Base-by-base conservation (phyloP, 495 filamentous ascomycete species). In the Daldinia concentrica region DNA sequence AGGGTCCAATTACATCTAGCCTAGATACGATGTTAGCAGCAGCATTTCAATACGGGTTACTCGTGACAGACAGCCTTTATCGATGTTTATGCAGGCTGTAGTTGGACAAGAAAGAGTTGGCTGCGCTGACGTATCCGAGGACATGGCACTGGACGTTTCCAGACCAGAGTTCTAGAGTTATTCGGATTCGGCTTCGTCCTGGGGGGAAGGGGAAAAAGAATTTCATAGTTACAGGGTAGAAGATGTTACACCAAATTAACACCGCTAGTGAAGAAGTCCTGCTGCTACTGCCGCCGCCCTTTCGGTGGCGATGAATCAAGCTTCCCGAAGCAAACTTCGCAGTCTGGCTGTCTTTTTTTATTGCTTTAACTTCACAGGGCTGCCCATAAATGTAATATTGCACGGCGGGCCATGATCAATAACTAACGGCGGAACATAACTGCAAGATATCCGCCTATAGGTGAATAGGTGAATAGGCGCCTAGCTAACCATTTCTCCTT, bases 261-360 rank as follows among this genome's bases (percentile, higher is more conserved):
- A 62, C 51, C 12, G 15, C 26, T 24, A 54, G 26, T 17, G 14
- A 54, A 52, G 22, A n/a, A n/a, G n/a, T n/a, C n/a, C n/a, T n/a
- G n/a, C n/a, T 45, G 43, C 54, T 26, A 56, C 54, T 68, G 64
- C 45, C 22, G 64, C 69, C 24, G 60, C 36, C 55, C 48, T 64
- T 60, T 39, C 52, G 69, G 69, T 68, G 69, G 64, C 64, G 36
- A 72, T 48, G 48, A 52, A 24, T 24, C 30, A 67, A 34, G 32
- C 36, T 60, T 45, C 59, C 58, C 64, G 43, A 56, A 56, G 69
- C 64, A 72, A 68, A 67, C 69, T 37, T 68, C 50, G 27, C 17
- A 51, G 15, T 39, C 32, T 29, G 30, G 14, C 4, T 19, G 22
- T 11, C 3, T n/a, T 61, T 54, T 55, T 24, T 56, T 41, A 30